Base-by-base conservation (phyloP, 2,329 filamentous ascomycete genomes). In the Emergomyces orientalis region DNA sequence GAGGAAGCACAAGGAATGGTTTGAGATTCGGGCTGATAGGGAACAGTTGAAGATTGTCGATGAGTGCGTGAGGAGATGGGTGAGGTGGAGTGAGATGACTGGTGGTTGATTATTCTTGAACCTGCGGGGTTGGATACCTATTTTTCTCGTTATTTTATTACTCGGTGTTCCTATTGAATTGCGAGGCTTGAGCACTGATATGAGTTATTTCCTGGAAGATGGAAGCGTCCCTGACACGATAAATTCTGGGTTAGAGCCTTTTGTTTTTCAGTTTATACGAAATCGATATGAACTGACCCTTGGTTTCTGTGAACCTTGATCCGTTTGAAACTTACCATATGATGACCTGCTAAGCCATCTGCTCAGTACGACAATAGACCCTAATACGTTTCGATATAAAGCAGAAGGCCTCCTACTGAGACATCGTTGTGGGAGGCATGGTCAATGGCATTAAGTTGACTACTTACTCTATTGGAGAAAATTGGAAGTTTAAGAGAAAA, bases 1-100 rank as follows among this genome's bases (percentile, higher is more conserved):
- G 1, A 87, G 86, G 71, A 87, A 91, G 69, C 94, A 99, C 75
- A 81, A 88, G 60, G 94, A 99, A 77, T 99, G 93, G 93, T 99
- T 99, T 73, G 89, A 95, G 76, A 86, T 97, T 0, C 86, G 90
- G 65, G 89, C 90, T 0, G 87, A 80, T 27, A 83, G 86, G 66
- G 82, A 87, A 34, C 89, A 87, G 0, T 81, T 97, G 2, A 84
- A 81, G 64, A 81, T 71, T 32, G 84, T 90, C 11, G 87, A 90
- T 75, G 86, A 89, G 67, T 85, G 91, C 64, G 86, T 96, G 49
- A 84, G 87, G 71, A 79, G 91, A 67, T 99, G 94, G 94, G 86
- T 92, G 9, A 84, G 84, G 13, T 97, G 92, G 91, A 89, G 88
- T 61, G 88, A 90, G 74, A 75, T 34, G 43, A 45, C 37, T 39